Evolutionary conservation across 2,329 filamentous ascomycete genomes (phyloP), one percentile per base, ranked within the genome.

Genomic region (Rhytidhysteron rufulum): DNA sequence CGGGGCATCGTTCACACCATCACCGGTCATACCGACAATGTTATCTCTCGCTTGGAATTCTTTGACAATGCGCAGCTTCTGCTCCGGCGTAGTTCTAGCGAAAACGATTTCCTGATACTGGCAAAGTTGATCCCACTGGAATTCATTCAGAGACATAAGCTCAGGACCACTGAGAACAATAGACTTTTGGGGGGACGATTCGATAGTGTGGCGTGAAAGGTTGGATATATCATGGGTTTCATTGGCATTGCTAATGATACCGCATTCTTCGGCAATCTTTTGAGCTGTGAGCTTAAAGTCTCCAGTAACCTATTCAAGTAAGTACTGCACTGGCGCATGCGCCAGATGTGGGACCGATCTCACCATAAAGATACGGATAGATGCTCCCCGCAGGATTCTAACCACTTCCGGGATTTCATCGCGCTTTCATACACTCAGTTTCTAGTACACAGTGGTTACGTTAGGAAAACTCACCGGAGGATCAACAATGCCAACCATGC

Each of bases 1-100:
- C 0, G 88, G 88, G 2, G 86, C 86, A 58, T 94, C 88, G 58
- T 94, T 94, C 47, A 93, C 88, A 34, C 88, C 88, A 53, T 94
- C 88, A 43, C 88, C 88, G 15, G 87, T 93, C 53, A 72, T 41
- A 5, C 70, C 77, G 5, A 81, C 77, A 22, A 78, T 75, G 31
- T 79, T 69, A 4, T 77, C 71, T 7, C 77, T 70, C 1, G 72
- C 64, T 55, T 87, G 85, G 45, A 88, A 82, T 58, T 86, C 84
- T 21, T 78, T 78, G n/a, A 90, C 85, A 45, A 89, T 89, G 24
- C 83, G 80, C 5, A 89, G 75, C 58, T 90, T 90, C 57, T 89
- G 85, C 54, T 89, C 85, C 0, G 85, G 85, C 0, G 85, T 88
- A 0, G 85, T 89, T 10, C 84, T 74, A 1, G 85, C 82, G 57